Evolutionary conservation across 2,329 filamentous ascomycete genomes (phyloP).

Genomic region (Trichoderma citrinoviride): DNA sequence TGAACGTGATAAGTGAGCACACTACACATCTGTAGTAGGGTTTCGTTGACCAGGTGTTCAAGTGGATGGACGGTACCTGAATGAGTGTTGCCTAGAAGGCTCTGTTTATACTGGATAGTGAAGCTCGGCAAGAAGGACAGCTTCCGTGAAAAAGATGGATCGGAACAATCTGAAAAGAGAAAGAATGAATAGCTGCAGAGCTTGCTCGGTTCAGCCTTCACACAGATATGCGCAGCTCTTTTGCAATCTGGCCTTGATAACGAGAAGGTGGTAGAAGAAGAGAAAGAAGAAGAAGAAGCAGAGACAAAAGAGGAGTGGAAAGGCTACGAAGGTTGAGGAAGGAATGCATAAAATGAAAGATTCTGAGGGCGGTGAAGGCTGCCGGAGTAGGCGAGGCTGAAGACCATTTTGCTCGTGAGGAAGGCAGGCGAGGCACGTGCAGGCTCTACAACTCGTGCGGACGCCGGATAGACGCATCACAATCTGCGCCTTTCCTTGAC

Average conservation of each 20-base stretch:
- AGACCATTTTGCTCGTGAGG: neutral
- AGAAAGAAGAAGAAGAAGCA: neutral
- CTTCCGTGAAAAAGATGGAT: no score
- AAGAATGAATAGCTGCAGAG: no score
- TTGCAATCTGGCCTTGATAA: no score
- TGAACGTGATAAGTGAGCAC: neutral
- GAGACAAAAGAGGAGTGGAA: neutral
- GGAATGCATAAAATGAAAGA: neutral
- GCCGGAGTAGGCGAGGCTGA: neutral
- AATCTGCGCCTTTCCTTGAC: neutral
- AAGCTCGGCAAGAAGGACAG: neutral
- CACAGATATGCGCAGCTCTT: no score
- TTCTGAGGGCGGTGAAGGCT: slow-evolving; percentile 3
- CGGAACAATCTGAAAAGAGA: no score
- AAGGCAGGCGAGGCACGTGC: slow-evolving; percentile 9
- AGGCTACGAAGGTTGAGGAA: neutral
- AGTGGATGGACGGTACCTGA: no score
- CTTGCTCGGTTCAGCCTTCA: neutral
- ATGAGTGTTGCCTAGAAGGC: no score
- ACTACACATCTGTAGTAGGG: neutral
- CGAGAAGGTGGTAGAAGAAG: neutral
- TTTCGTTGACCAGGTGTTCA: neutral
- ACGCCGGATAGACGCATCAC: neutral
- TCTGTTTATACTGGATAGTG: neutral
- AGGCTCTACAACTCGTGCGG: neutral